Evolutionary conservation across 257 asterid genomes (phyloP).

Genomic region (Nicotiana tomentosiformis): DNA sequence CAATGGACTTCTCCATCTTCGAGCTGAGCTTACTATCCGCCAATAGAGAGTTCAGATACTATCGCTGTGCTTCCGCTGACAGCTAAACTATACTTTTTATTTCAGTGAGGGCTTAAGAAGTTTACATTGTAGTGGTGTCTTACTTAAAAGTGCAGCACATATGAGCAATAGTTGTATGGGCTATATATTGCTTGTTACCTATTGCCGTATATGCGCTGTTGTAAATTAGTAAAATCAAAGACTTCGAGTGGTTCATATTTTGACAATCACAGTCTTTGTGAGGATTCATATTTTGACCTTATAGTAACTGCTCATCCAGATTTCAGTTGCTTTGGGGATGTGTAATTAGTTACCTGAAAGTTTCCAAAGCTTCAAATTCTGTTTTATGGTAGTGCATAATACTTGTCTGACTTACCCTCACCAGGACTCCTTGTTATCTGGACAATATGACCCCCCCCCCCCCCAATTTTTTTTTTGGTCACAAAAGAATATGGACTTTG

Average conservation of each 20-base stretch:
- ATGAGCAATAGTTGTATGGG: not conserved
- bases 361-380: not conserved
- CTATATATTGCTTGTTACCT: not conserved
- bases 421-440: too few relatives aligned
- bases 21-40: slow-evolving; percentile 61
- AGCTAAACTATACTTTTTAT: not conserved
- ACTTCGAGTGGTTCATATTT: not conserved
- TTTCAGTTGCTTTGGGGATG: not conserved
- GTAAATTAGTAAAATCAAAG: not conserved
- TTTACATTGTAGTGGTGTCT: not conserved
- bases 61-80: not conserved
- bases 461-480: not conserved
- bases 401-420: too few relatives aligned
- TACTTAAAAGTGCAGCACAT: not conserved
- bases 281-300: not conserved
- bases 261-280: not conserved
- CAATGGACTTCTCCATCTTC: slow-evolving; percentile 67
- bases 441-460: too few relatives aligned
- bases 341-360: not conserved
- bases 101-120: too few relatives aligned
- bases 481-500: not conserved
- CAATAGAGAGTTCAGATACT: not conserved
- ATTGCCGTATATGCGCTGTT: not conserved
- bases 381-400: not conserved
- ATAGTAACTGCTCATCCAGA: not conserved